A percentile compares a stretch with the other conserved stretches of the same genome.
These are phyloP conservation scores for Setomelanomma holmii DNA, from an alignment of 2,329 filamentous ascomycete genomes.

Conservation along the genomic window DNA sequence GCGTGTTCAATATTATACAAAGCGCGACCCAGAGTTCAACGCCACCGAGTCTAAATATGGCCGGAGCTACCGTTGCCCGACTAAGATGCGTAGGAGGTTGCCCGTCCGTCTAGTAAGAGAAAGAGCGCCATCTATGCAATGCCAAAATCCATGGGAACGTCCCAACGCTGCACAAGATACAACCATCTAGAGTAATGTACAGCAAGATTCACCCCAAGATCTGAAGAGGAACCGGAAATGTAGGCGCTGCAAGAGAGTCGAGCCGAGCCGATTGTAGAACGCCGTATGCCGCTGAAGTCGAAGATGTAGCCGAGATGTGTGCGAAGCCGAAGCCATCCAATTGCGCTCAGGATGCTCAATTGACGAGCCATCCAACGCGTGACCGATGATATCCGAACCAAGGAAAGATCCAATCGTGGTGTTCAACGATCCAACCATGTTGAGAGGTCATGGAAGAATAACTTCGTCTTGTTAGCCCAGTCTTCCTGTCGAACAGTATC, in stretches of 20 bases:
- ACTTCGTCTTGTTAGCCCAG: not conserved
- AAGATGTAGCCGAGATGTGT: slow-evolving; percentile 5
- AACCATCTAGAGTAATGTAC: slow-evolving; percentile 15
- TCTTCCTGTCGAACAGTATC: not conserved
- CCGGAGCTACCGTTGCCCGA: slow-evolving; percentile 1
- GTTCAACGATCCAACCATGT: slow-evolving; percentile 1
- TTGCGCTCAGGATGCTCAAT: not conserved
- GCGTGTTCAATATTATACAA: slow-evolving; percentile 1
- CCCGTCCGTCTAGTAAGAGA: slow-evolving; percentile 8
- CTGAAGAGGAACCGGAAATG: slow-evolving; percentile 15
- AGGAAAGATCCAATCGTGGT: not conserved
- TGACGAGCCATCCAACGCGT: not conserved
- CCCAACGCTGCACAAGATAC: slow-evolving; percentile 17
- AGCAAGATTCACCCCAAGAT: slow-evolving; percentile 19
- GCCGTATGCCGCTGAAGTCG: slow-evolving; percentile 6
- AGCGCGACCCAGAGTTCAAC: slow-evolving; percentile 1
- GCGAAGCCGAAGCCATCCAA: not conserved
- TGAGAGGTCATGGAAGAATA: not conserved
- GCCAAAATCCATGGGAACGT: slow-evolving; percentile 9
- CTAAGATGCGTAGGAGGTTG: slow-evolving; percentile 1
- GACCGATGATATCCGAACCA: not conserved
- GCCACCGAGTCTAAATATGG: slow-evolving; percentile 9
- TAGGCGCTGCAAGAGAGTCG: slow-evolving; percentile 11
- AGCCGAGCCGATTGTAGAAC: slow-evolving; percentile 2
- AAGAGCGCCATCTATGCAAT: slow-evolving; percentile 18